Evolutionary conservation across 139 green algal genomes (phyloP), one percentile per base, ranked within the genome.

Genomic region (Chlorella ohadii): DNA sequence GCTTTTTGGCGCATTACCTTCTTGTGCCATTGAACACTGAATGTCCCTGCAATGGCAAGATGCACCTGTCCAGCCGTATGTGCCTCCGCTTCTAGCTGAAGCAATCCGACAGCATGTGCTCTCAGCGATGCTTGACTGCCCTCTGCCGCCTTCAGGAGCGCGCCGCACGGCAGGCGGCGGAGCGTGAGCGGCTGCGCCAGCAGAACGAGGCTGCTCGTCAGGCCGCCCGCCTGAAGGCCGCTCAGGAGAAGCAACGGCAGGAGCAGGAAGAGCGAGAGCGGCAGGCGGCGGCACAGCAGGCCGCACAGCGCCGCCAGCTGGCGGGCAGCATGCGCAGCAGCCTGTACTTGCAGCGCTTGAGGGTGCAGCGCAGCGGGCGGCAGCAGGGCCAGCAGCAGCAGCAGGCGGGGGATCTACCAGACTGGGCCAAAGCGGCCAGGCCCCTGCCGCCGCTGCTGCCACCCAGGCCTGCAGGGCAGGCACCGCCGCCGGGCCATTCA

Each of bases 121-220:
- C 44, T 9, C 44, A 51, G n/a, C n/a, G n/a, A n/a, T n/a, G n/a
- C n/a, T n/a, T n/a, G n/a, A n/a, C n/a, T n/a, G n/a, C n/a, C n/a
- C 44, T 51, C 44, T 51, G 23, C 17, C n/a, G 19, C 67, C 12
- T 38, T 31, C 56, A 81, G 75, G 75, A 81, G 33, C 75, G 75
- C 3, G 75, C 75, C n/a, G 75, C 75, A 0, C 27, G 55, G 13
- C 55, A 81, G 75, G 75, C 75, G 6, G 75, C 75, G 11, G 75
- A 81, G 75, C 75, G 75, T 0, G 75, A 81, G 23, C 31, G 34
- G 9, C 75, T 71, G 51, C 55, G 75, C 9, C 75, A 9, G 7
- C 31, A 81, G 25, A 71, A 71, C 7, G 75, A 57, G 33, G 75
- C 75, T 6, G 55, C 75, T 27, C 34, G 57, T 22, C 55, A 28